Evolutionary conservation across 192 early-diverging fungal genomes (phyloP), one percentile per base, ranked within the genome.

Genomic region (Podila horticola): DNA sequence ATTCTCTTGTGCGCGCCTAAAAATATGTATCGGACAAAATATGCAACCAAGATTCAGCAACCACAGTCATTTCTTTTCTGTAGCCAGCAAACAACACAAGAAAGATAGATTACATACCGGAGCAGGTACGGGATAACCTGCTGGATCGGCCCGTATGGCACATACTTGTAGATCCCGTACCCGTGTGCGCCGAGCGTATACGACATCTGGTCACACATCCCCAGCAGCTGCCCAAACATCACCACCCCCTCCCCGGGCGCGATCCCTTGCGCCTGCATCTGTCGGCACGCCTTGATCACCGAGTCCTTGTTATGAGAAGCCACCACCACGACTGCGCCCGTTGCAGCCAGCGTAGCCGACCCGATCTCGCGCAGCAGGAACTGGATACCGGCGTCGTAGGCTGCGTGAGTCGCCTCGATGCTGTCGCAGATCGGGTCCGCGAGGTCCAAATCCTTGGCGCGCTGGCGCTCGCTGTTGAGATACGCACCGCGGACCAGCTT

Each of bases 41-140:
- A 19, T 41, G 1, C 17, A 0, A 24, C 19, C 20, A 2, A 57
- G 9, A 12, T 2, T 26, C 1, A 34, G 0, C 8, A 10, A 19
- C 24, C n/a, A 10, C 9, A 6, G 0, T 19, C 28, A 20, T 68
- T 0, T 29, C 5, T 20, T 3, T 5, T n/a, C 19, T 19, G 13
- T 33, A 63, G 26, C 41, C 17, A 0, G 52, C 19, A 22, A 49
- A 45, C 24, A 13, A 45, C n/a, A 11, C 7, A 38, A 34, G 10
- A 11, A 36, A n/a, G n/a, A n/a, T n/a, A n/a, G 29, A 30, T 31
- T 84, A 87, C 85, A 93, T 93, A 76, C 64, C 97, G 93, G 51
- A 97, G 86, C 66, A 99, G 85, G 74, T 96, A 99, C 7, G 97
- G 96, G 79, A 99, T 94, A 51, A 95, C 93, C 69, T 97, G 94